Evolutionary conservation across 768 basidiomycete genomes (phyloP).

Genomic region (Calocybe indica): DNA sequence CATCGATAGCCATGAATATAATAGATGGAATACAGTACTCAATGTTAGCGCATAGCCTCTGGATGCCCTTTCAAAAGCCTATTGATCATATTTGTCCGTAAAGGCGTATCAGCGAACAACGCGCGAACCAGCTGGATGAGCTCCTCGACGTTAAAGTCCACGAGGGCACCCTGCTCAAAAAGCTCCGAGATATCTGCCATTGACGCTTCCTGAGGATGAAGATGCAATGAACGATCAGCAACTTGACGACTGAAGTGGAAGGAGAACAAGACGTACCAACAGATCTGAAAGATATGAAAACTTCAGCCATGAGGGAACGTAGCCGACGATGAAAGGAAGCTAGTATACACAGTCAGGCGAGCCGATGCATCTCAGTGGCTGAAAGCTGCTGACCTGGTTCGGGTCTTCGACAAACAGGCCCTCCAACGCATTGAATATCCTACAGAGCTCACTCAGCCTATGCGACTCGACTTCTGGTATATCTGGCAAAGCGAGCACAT

Average conservation of each 20-base stretch:
- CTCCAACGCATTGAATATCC: slow-evolving; percentile 73
- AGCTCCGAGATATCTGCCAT: slow-evolving; percentile 90
- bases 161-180: slow-evolving; percentile 83
- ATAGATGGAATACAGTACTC: slow-evolving; percentile 5
- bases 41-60: slow-evolving; percentile 4
- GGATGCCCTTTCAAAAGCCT: slow-evolving; percentile 66
- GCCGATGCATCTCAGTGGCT: background rate
- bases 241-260: background rate
- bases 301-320: slow-evolving; percentile 92
- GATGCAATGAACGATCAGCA: slow-evolving; percentile 1
- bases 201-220: slow-evolving; percentile 67
- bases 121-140: slow-evolving; percentile 76
- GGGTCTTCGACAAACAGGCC: slow-evolving; percentile 70
- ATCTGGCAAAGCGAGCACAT: slow-evolving; percentile 73
- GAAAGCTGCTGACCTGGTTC: slow-evolving; percentile 38
- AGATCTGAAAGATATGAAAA: slow-evolving; percentile 92
- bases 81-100: slow-evolving; percentile 77
- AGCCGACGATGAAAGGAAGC: slow-evolving; percentile 74
- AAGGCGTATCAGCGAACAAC: slow-evolving; percentile 80
- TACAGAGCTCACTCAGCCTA: slow-evolving; percentile 75
- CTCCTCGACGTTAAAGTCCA: slow-evolving; percentile 86
- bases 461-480: slow-evolving; percentile 88
- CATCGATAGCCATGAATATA: slow-evolving; percentile 1
- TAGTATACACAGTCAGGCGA: slow-evolving; percentile 16
- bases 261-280: slow-evolving; percentile 49